Percentiles rank a stretch among this genome's conserved stretches.
phyloP scores from a whole-genome alignment of 495 filamentous ascomycete species.

The Penicillium dipodomyicola region DNA sequence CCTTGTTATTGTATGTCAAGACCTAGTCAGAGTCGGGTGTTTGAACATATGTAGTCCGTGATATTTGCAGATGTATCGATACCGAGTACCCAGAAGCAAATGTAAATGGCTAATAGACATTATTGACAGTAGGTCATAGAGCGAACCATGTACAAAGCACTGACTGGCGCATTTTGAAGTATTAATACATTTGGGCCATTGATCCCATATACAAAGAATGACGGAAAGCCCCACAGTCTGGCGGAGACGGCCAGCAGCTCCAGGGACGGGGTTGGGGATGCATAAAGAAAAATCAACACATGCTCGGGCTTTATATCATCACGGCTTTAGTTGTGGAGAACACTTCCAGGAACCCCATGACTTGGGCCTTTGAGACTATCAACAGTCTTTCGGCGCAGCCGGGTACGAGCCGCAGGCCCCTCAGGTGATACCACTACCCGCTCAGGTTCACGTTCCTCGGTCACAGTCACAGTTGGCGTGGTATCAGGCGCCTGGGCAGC shows the following conservation, averaged over 20 bases:
- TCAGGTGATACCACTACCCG: slow-evolving; percentile 31
- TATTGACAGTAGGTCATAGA: slow-evolving; percentile 28
- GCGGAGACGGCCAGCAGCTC: slow-evolving; percentile 42
- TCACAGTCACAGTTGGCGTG: slow-evolving; percentile 9
- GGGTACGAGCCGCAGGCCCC: slow-evolving; percentile 33
- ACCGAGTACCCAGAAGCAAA: background rate
- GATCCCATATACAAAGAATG: slow-evolving; percentile 13
- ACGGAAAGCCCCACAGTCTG: slow-evolving; percentile 22
- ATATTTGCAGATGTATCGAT: slow-evolving; percentile 1
- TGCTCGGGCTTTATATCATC: slow-evolving; percentile 18
- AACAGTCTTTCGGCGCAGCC: slow-evolving; percentile 42
- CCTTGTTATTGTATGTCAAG: background rate
- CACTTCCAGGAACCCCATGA: slow-evolving; percentile 41
- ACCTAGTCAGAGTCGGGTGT: background rate
- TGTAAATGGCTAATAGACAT: slow-evolving; percentile 26
- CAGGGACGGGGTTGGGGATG: slow-evolving; percentile 18
- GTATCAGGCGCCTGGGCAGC: slow-evolving; percentile 16
- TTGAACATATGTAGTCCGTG: background rate
- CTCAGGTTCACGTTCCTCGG: slow-evolving; percentile 23
- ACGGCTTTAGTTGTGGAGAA: slow-evolving; percentile 33
- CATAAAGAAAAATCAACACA: slow-evolving; percentile 18
- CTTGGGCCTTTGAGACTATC: slow-evolving; percentile 43
- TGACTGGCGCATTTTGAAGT: slow-evolving; percentile 24
- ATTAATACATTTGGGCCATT: slow-evolving; percentile 29
- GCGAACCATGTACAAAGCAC: slow-evolving; percentile 30